Percentiles rank a stretch among this genome's conserved stretches.
These are phyloP conservation scores for Candida schatavii DNA, from an alignment of 805 yeast species.

Conservation along the genomic window DNA sequence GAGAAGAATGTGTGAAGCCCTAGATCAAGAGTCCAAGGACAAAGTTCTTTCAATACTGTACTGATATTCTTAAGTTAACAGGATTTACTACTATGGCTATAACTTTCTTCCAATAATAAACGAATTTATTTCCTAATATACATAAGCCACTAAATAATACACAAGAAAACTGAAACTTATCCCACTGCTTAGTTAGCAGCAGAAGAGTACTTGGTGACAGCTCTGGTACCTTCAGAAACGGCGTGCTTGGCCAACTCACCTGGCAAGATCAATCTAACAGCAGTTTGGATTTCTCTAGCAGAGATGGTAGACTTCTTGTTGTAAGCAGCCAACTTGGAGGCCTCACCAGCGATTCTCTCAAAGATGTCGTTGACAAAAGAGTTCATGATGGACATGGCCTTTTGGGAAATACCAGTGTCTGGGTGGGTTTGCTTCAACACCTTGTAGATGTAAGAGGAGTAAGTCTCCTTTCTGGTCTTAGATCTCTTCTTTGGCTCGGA, in stretches of 20 bases:
- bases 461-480: constrained; percentile 96
- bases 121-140: constrained; percentile 8
- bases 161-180: constrained; percentile 4
- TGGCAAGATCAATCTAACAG: constrained; percentile 95
- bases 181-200: constrained; percentile 32
- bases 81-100: too few species aligned
- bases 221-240: constrained; percentile 97
- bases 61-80: too few species aligned
- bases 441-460: constrained; percentile 97
- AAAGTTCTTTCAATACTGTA: too few species aligned
- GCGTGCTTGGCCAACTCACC: constrained; percentile 99
- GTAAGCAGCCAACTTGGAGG: constrained; percentile 97
- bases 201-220: constrained; percentile 94
- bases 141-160: constrained; percentile 6
- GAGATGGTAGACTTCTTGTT: constrained; percentile 97
- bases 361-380: constrained; percentile 97
- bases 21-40: too few species aligned
- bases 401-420: constrained; percentile 98
- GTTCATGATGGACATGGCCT: constrained; percentile 98
- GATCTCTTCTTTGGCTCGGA: constrained; percentile 86
- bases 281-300: constrained; percentile 98
- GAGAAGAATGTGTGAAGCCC: too few species aligned
- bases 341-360: constrained; percentile 97
- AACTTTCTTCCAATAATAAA: constrained; percentile 4
- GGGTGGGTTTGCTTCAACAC: constrained; percentile 99